A percentile compares a stretch with the other conserved stretches of the same genome.
Evolutionary conservation across 2,329 filamentous ascomycete species (phyloP).

Genomic region (Ceratocystis huliohia): DNA sequence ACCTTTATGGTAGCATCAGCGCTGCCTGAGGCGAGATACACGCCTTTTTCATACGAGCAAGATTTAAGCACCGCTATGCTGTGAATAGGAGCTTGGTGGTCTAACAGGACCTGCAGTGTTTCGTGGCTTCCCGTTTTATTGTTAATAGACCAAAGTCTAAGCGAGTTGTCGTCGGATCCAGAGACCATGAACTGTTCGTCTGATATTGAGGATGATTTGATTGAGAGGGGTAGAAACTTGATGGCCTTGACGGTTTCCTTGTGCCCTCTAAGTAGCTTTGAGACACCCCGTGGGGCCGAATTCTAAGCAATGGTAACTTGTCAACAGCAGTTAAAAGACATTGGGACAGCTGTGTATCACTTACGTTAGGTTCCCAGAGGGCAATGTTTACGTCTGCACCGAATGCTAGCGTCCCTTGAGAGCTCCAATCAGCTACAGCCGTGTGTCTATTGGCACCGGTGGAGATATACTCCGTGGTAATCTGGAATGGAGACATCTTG

Average conservation of each 20-base stretch:
- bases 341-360: slow-evolving; percentile 25
- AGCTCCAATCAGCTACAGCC: slow-evolving; percentile 78
- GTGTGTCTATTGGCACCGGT: slow-evolving; percentile 85
- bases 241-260: slow-evolving; percentile 70
- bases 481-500: slow-evolving; percentile 24
- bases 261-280: slow-evolving; percentile 59
- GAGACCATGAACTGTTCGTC: slow-evolving; percentile 44
- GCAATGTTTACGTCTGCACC: slow-evolving; percentile 82
- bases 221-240: slow-evolving; percentile 52
- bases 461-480: slow-evolving; percentile 46
- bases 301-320: slow-evolving; percentile 26
- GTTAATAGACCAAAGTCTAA: slow-evolving; percentile 52
- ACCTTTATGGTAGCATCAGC: slow-evolving; percentile 61
- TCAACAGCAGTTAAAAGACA: background rate
- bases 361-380: slow-evolving; percentile 69
- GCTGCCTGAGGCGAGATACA: slow-evolving; percentile 61
- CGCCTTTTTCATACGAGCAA: slow-evolving; percentile 25
- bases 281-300: slow-evolving; percentile 43
- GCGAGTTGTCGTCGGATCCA: slow-evolving; percentile 66
- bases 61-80: slow-evolving; percentile 40
- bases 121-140: slow-evolving; percentile 26
- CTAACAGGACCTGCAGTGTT: slow-evolving; percentile 40
- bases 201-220: slow-evolving; percentile 35
- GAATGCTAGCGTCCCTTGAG: slow-evolving; percentile 63
- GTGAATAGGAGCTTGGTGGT: slow-evolving; percentile 66